phyloP scores from a whole-genome alignment of 768 basidiomycete genomes.

The Phlegmacium glaucopus region DNA sequence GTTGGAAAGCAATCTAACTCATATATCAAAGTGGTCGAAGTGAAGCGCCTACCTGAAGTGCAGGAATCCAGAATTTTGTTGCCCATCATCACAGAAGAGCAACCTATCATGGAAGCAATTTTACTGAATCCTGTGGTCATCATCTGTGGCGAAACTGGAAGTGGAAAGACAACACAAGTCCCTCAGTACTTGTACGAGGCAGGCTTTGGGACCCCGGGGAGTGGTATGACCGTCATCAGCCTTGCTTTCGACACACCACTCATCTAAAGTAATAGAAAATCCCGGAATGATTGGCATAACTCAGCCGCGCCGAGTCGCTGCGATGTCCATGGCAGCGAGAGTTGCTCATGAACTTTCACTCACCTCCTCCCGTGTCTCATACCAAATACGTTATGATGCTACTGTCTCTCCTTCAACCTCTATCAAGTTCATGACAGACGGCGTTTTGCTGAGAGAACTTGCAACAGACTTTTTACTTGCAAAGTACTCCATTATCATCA shows the following conservation, averaged over 20 bases:
- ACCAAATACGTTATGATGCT: slow-evolving; percentile 97
- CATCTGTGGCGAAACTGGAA: slow-evolving; percentile 91
- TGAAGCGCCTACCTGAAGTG: slow-evolving; percentile 67
- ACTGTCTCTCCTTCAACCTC: slow-evolving; percentile 86
- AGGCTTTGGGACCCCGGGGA: slow-evolving; percentile 82
- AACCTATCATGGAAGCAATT: slow-evolving; percentile 90
- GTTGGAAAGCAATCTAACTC: slow-evolving; percentile 10
- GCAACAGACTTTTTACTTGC: slow-evolving; percentile 90
- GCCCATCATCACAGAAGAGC: slow-evolving; percentile 92
- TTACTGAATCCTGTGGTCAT: slow-evolving; percentile 83
- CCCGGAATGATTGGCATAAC: slow-evolving; percentile 98
- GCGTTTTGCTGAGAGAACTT: slow-evolving; percentile 90
- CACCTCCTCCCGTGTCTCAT: slow-evolving; percentile 78
- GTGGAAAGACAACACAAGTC: slow-evolving; percentile 97
- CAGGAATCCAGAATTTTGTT: slow-evolving; percentile 74
- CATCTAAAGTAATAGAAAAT: slow-evolving; percentile 59
- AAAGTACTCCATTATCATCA: slow-evolving; percentile 91
- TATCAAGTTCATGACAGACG: slow-evolving; percentile 99
- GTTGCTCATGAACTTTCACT: slow-evolving; percentile 93
- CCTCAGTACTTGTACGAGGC: slow-evolving; percentile 98
- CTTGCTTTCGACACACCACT: slow-evolving; percentile 2
- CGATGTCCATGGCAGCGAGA: slow-evolving; percentile 92
- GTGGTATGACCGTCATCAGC: slow-evolving; percentile 49
- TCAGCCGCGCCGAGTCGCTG: slow-evolving; percentile 95
- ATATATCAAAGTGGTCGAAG: slow-evolving; percentile 42